Evolutionary conservation across 169 alveolate species (phyloP).

Genomic region (Plasmodium malariae): DNA sequence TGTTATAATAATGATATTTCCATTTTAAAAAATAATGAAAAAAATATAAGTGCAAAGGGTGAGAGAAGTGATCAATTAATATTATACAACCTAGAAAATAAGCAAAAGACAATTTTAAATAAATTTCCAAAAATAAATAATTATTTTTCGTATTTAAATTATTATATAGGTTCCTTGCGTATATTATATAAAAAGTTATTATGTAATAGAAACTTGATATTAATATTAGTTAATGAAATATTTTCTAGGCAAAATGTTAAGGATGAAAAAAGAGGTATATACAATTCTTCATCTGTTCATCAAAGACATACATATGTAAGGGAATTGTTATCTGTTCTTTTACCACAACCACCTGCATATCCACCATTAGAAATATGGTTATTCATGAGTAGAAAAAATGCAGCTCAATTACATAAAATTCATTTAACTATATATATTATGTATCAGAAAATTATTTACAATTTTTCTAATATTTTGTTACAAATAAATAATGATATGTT

Average conservation of each 20-base stretch:
- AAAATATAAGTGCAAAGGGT: neutral
- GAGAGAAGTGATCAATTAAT: slow-evolving; percentile 30
- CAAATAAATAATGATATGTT: slow-evolving; percentile 46
- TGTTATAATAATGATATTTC: neutral
- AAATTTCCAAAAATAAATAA: slow-evolving; percentile 32
- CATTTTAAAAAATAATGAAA: neutral
- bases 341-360: slow-evolving; percentile 71
- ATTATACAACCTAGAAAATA: slow-evolving; percentile 31
- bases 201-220: slow-evolving; percentile 54
- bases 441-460: slow-evolving; percentile 59
- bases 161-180: slow-evolving; percentile 58
- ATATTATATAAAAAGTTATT: slow-evolving; percentile 41
- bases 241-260: slow-evolving; percentile 12
- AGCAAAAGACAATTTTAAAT: slow-evolving; percentile 18
- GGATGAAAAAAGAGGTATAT: slow-evolving; percentile 8
- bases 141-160: slow-evolving; percentile 60
- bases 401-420: slow-evolving; percentile 49
- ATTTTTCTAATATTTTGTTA: slow-evolving; percentile 52
- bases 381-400: slow-evolving; percentile 40
- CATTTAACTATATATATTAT: slow-evolving; percentile 68
- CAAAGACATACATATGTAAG: slow-evolving; percentile 38
- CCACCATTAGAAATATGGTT: slow-evolving; percentile 63
- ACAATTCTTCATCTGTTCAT: neutral
- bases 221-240: slow-evolving; percentile 58
- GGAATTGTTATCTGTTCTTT: slow-evolving; percentile 39